Base-by-base conservation (phyloP, 164 flowering plant genomes). In the Berberis vulgaris region DNA sequence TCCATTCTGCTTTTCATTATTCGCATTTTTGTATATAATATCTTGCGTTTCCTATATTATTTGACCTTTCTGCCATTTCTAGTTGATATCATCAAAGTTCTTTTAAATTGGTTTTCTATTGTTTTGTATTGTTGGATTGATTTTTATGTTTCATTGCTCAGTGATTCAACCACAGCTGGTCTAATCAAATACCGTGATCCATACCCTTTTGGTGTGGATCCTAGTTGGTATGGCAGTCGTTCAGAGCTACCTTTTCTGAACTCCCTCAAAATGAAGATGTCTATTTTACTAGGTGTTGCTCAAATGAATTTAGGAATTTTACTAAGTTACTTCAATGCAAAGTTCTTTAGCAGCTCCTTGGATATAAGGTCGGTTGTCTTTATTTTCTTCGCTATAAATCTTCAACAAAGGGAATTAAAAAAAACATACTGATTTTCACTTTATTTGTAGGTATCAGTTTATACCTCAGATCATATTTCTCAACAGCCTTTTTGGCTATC, bases 221-320 rank as follows among this genome's bases (percentile, higher is more conserved):
- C 98, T 68, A 86, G 89, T 71, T 91, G 98, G 98, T 88, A 92
- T 71, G 98, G 98, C 69, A 91, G 98, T 76, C 94, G 98, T 69
- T 70, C 96, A 49, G 98, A 91, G 70, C 76, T 91, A 64, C 98
- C 98, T 61, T 91, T 89, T 68, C 67, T 91, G 70, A 91, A 91
- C 69, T 91, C 98, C 45, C 86, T 91, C 57, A 91, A 91, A 74
- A 91, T 91, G 98, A 91, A 91, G 82, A 89, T 91, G 98, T 91
- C 98, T 40, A 89, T 91, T 67, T 74, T 91, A 75, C 68, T 89
- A 65, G 96, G 96, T 63, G 76, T 91, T 47, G 70, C 79, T 57
- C 98, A 91, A 69, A 91, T 91, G 96, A 89, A 91, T 67, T 64
- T 87, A 40, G 96, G 98, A 58, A 82, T 91, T 68, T 52, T 89